Conservation (phyloP, 352 stramenopile genomes). For the Phytophthora syringae region DNA sequence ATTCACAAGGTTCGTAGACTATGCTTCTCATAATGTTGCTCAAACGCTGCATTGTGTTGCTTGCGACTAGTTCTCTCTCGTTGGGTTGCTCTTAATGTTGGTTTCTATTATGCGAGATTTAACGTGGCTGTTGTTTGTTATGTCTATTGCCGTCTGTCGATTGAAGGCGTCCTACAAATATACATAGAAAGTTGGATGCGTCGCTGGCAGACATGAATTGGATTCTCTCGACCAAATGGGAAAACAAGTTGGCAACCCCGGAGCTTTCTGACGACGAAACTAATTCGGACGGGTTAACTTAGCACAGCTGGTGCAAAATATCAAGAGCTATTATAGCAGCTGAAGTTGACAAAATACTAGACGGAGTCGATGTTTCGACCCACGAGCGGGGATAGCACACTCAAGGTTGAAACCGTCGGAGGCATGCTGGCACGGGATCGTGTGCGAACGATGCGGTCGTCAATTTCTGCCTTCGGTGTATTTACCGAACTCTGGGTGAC, state of each 20-base stretch:
- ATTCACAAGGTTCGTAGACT: conserved; percentile 10
- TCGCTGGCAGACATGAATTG: neutral
- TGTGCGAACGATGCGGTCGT: neutral
- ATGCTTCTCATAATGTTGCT: too few relatives aligned
- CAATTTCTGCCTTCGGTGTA: neutral
- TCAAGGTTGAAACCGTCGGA: neutral
- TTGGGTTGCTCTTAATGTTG: too few relatives aligned
- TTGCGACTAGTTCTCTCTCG: too few relatives aligned
- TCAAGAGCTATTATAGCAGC: neutral
- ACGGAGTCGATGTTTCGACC: neutral
- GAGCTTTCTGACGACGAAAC: neutral
- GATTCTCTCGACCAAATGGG: neutral
- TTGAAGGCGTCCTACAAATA: neutral
- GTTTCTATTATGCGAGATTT: too few relatives aligned
- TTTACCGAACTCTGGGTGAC: neutral
- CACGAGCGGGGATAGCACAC: neutral
- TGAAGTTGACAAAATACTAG: neutral
- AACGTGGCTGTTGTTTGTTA: too few relatives aligned
- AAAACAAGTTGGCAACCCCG: neutral
- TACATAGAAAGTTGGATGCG: neutral
- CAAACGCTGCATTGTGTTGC: too few relatives aligned
- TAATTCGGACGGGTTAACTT: neutral
- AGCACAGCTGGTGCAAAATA: neutral
- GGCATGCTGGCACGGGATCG: neutral
- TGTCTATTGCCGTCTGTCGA: neutral